Base-by-base conservation (phyloP, 2,329 filamentous ascomycete genomes). In the Neonectria faginata region DNA sequence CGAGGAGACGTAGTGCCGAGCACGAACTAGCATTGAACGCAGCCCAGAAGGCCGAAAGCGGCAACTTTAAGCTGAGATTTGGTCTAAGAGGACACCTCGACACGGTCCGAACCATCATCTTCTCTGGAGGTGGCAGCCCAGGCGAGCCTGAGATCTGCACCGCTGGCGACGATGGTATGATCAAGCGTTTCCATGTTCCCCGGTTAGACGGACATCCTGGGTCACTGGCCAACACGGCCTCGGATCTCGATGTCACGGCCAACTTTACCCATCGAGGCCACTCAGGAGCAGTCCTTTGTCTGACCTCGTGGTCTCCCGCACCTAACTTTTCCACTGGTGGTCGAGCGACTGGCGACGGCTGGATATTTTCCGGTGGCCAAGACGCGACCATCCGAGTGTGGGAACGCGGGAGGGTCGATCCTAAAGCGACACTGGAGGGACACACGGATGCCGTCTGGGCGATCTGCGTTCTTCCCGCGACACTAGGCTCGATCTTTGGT, bases 301-400 rank as follows among this genome's bases (percentile, higher is more conserved):
- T 99, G 27, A 91, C 95, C 0, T 92, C 95, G 3, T 97, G 93
- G 85, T 94, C 93, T 2, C 90, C 93, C 2, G 91, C 93, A 2
- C 92, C 92, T 27, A 96, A 92, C 75, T 97, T 97, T 77, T 92
- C 93, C 8, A 97, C 93, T 18, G 93, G 94, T 39, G 94, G 94
- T 7, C 89, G 94, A 67, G 93, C 92, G 8, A 89, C 92, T 72
- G 95, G 95, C 33, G 96, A 98, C 73, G 96, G 96, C 29, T 99
- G 96, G 96, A 94, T 99, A 69, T 99, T 99, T 79, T 98, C 95
- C 5, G 96, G 96, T 65, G 96, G 96, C 4, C 94, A 97, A 77
- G 96, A 99, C 79, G 89, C 92, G 18, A 97, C 93, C 7, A 90
- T 99, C 41, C 89, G 94, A 31, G 94, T 99, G 0, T 99, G 96